Conservation (phyloP, 1,139 yeast genomes). For the Kodamaea fungicola region DNA sequence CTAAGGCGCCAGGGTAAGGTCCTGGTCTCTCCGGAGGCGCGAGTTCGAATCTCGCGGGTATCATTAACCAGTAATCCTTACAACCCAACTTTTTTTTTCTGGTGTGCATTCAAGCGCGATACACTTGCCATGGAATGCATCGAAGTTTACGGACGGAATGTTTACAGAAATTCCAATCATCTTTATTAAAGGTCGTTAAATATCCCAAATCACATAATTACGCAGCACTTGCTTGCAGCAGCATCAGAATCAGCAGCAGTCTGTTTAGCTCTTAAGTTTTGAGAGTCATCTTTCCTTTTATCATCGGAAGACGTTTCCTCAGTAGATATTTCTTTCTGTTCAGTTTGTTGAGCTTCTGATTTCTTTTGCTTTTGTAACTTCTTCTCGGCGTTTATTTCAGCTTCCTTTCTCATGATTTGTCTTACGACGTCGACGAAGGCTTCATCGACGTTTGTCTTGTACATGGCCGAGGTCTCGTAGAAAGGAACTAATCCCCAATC, state of each 20-base stretch:
- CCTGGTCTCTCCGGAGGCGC: slow-evolving; percentile 59
- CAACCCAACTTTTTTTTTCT: slow-evolving; percentile 7
- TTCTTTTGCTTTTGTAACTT: slow-evolving; percentile 43
- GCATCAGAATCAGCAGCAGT: slow-evolving; percentile 12
- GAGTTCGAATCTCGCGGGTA: slow-evolving; percentile 56
- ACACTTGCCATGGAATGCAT: not conserved
- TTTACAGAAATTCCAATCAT: too few relatives aligned
- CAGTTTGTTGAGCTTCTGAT: slow-evolving; percentile 19
- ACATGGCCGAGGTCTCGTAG: slow-evolving; percentile 91
- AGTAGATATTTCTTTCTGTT: not conserved
- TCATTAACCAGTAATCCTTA: slow-evolving; percentile 27
- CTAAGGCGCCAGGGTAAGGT: slow-evolving; percentile 52
- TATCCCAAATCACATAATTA: slow-evolving; percentile 12
- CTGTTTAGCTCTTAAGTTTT: slow-evolving; percentile 14
- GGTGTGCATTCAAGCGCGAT: not conserved
- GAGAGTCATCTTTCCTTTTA: slow-evolving; percentile 9
- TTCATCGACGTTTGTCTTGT: slow-evolving; percentile 84
- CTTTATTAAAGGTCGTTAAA: too few relatives aligned
- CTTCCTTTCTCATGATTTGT: slow-evolving; percentile 78
- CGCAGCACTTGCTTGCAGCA: slow-evolving; percentile 14
- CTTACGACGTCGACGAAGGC: slow-evolving; percentile 89
- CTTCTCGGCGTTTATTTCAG: slow-evolving; percentile 46
- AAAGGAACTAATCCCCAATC: slow-evolving; percentile 88
- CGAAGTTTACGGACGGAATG: too few relatives aligned
- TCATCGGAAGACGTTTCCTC: slow-evolving; percentile 3